Evolutionary conservation across 371 early-diverging fungal species (phyloP), one percentile per base, ranked within the genome.

Genomic region (Mucor lusitanicus): DNA sequence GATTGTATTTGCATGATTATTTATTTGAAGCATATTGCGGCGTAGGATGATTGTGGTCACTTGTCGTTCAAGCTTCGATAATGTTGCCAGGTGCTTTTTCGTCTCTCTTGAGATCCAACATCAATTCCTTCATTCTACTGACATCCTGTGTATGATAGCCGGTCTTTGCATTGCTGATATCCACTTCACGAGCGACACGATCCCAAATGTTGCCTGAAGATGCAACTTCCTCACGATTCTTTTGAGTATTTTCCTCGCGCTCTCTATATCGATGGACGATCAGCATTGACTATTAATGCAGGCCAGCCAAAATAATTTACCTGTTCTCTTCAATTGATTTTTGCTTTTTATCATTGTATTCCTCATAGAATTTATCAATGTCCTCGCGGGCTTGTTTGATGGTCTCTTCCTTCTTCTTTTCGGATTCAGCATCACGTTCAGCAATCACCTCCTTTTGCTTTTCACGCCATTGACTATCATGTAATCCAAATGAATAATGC

Each of bases 311-410:
- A 53, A 27, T 1, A 27, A 40, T 53, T 63, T 83, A 86, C 87
- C 91, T 84, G 85, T 96, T 96, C 65, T 89, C 85, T 65, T 87
- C 83, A 59, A 95, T 88, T 2, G 90, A 80, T 68, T 88, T 88
- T 50, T 88, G 87, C 76, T 94, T 94, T 82, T 92, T 95, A 70
- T 92, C 92, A 69, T 96, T 96, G 74, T 97, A 97, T 48, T 96
- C 97, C 64, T 94, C 96, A 72, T 97, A 97, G 78, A 97, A 96
- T 57, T 90, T 86, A 71, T 97, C 96, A 65, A 97, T 89, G 6
- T 89, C 88, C 55, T 89, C 91, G 68, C 91, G 90, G 3, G 97
- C 97, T 44, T 85, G 75, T 7, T 84, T 77, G 15, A 95, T 78
- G 0, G 84, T 87, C 59, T 90, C 90, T 68, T 87, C 85, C 71